A percentile compares a stretch with the other conserved stretches of the same genome.
These are phyloP conservation scores for Arthrinium puccinioides DNA, from an alignment of 2,329 filamentous ascomycete genomes.

Conservation along the genomic window DNA sequence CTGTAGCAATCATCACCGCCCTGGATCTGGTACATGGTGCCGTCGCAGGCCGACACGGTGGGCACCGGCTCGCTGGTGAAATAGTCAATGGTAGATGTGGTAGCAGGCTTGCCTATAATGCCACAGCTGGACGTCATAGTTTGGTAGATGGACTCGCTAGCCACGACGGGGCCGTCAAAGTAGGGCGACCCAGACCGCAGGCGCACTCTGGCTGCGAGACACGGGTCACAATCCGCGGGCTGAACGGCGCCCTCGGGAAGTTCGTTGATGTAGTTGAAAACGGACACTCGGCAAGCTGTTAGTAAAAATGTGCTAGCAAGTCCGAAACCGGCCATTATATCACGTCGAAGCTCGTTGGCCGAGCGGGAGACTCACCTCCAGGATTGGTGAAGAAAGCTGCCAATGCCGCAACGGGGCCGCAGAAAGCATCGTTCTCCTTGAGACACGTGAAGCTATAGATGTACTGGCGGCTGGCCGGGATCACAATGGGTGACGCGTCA, in stretches of 20 bases:
- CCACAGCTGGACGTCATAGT: conserved; percentile 14
- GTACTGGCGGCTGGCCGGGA: conserved; percentile 8
- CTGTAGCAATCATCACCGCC: conserved; percentile 11
- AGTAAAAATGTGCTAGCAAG: too few species aligned
- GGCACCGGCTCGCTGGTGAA: conserved; percentile 7
- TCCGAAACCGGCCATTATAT: too few species aligned
- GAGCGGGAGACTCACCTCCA: too few species aligned
- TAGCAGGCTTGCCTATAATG: conserved; percentile 10
- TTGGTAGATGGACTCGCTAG: conserved; percentile 11
- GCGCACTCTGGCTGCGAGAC: conserved; percentile 11
- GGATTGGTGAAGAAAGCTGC: conserved; percentile 7
- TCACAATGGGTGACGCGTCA: conserved; percentile 5
- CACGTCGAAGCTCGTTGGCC: too few species aligned
- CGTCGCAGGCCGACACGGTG: conserved; percentile 7
- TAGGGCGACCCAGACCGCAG: conserved; percentile 14
- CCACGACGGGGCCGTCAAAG: conserved; percentile 13
- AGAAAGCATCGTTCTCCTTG: conserved; percentile 8
- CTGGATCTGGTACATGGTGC: conserved; percentile 11
- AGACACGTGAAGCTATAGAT: conserved; percentile 8
- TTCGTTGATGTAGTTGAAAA: conserved; percentile 11
- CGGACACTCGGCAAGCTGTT: too few species aligned
- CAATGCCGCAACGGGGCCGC: conserved; percentile 10
- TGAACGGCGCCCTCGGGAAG: conserved; percentile 2
- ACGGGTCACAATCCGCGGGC: conserved; percentile 10
- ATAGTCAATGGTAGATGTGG: conserved; percentile 9